These are phyloP conservation scores for Gastrolobium villosum DNA, from an alignment of 306 rosid species.

Conservation along the genomic window DNA sequence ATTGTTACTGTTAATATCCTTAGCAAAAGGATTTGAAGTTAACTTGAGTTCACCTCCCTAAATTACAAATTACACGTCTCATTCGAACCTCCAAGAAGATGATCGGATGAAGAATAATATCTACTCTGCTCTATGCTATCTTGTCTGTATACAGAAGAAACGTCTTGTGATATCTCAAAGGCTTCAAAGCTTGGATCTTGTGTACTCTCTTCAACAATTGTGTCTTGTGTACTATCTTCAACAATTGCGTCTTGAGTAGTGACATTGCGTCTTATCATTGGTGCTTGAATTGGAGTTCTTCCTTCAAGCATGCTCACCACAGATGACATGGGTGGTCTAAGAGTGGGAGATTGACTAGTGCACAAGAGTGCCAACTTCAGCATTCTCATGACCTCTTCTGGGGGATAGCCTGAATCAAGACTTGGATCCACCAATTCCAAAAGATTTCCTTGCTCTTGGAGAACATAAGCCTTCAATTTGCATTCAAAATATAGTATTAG, in stretches of 20 bases:
- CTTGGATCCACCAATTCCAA: constrained; percentile 79
- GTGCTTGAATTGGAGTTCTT: constrained; percentile 64
- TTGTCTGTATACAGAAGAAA: constrained; percentile 56
- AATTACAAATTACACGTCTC: constrained; percentile 8
- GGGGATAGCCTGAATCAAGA: constrained; percentile 67
- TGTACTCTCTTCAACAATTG: too few relatives aligned
- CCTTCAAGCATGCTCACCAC: constrained; percentile 95
- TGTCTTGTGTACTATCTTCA: too few relatives aligned
- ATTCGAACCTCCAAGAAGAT: constrained; percentile 45
- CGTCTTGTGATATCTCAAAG: constrained; percentile 68
- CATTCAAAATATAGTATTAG: constrained; percentile 21
- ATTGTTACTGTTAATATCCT: background rate
- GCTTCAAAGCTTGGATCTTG: constrained; percentile 71
- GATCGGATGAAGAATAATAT: constrained; percentile 51
- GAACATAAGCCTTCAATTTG: constrained; percentile 75
- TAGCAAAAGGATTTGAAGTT: constrained; percentile 28
- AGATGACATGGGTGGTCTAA: constrained; percentile 86
- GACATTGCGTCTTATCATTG: constrained; percentile 55
- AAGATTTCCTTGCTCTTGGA: constrained; percentile 93
- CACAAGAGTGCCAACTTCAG: constrained; percentile 78
- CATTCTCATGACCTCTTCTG: constrained; percentile 80
- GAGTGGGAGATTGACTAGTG: constrained; percentile 92
- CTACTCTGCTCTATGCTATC: constrained; percentile 55
- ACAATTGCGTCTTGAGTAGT: too few relatives aligned
- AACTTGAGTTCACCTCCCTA: background rate